phyloP scores from a whole-genome alignment of 148 eudicot species.

The Vaccinium corymbosum region DNA sequence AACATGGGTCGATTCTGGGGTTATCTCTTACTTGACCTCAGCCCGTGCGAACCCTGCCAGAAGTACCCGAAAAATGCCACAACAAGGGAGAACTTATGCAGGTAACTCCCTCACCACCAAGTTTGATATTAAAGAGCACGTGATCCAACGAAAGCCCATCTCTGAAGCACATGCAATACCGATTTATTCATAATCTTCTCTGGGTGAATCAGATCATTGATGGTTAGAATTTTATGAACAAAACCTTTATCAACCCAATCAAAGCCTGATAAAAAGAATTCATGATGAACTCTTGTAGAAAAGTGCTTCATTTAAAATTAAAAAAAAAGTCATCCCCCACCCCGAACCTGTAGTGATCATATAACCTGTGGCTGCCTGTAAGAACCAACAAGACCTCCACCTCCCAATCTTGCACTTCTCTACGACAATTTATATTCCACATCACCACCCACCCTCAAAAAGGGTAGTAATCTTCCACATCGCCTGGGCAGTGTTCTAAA shows the following conservation, averaged over 20 bases:
- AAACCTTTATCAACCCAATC: not conserved
- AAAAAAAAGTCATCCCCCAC: not conserved
- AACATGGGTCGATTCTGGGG: not conserved
- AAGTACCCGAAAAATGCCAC: not conserved
- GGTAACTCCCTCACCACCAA: not conserved
- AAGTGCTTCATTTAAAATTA: not conserved
- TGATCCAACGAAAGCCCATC: not conserved
- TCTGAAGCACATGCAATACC: not conserved
- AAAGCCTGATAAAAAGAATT: not conserved
- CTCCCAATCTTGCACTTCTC: not conserved
- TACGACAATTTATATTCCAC: not conserved
- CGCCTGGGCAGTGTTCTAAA: too few relatives aligned
- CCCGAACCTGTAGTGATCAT: not conserved
- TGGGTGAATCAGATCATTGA: not conserved
- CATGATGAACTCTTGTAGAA: not conserved
- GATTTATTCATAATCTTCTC: not conserved
- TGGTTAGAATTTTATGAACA: not conserved
- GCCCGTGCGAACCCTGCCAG: not conserved
- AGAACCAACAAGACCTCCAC: not conserved
- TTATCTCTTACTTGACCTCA: not conserved
- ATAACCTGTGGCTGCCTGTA: not conserved
- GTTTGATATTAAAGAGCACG: not conserved
- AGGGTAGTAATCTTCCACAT: too few relatives aligned
- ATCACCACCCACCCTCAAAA: not conserved
- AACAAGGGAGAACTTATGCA: not conserved